Conservation (phyloP, 2,329 filamentous ascomycete species). For the Monascus ruber region DNA sequence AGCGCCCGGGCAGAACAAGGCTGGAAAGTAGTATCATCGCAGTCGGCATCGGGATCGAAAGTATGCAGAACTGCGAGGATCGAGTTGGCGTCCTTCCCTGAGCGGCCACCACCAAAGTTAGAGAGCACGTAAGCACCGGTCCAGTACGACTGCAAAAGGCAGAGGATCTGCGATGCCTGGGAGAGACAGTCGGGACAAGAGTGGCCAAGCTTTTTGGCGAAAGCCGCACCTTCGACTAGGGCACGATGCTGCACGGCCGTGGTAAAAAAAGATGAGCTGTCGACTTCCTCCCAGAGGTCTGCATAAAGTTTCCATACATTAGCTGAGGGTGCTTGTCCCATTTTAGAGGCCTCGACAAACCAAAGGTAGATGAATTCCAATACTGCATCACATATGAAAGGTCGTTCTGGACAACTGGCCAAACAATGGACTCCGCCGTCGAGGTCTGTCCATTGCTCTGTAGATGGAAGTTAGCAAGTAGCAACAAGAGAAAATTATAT, state of each 20-base stretch:
- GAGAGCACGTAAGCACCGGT: conserved; percentile 53
- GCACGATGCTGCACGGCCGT: conserved; percentile 56
- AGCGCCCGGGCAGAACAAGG: conserved; percentile 58
- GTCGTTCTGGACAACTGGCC: conserved; percentile 66
- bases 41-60: conserved; percentile 56
- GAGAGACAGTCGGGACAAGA: conserved; percentile 49
- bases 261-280: conserved; percentile 68
- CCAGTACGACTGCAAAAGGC: conserved; percentile 68
- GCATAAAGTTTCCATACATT: too few species aligned
- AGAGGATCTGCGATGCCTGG: conserved; percentile 59
- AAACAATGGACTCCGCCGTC: conserved; percentile 46
- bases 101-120: conserved; percentile 55
- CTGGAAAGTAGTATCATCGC: conserved; percentile 62
- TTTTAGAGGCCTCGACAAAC: conserved; percentile 3
- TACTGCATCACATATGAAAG: conserved; percentile 62
- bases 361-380: conserved; percentile 53
- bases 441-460: conserved; percentile 41
- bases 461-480: neutral
- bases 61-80: conserved; percentile 55
- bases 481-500: neutral
- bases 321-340: too few species aligned
- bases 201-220: conserved; percentile 54
- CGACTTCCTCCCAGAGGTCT: conserved; percentile 69
- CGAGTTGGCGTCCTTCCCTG: conserved; percentile 61
- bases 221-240: conserved; percentile 44